Evolutionary conservation across 306 rosid species (phyloP).

Genomic region (Quercus variabilis): DNA sequence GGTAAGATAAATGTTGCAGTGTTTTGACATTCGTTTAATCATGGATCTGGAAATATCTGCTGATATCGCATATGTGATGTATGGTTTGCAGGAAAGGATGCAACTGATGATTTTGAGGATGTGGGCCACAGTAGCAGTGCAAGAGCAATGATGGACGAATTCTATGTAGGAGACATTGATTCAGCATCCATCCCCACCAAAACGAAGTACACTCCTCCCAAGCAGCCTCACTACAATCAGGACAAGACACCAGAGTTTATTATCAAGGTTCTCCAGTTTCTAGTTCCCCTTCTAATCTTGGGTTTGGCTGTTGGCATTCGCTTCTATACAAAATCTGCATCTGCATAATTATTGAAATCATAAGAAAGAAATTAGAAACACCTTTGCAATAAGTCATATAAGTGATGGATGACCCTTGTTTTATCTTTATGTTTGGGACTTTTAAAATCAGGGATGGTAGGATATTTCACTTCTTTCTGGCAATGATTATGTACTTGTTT

Average conservation of each 20-base stretch:
- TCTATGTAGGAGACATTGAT: slow-evolving; percentile 77
- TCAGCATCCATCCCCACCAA: slow-evolving; percentile 51
- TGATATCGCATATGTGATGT: slow-evolving; percentile 1
- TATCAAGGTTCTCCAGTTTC: slow-evolving; percentile 73
- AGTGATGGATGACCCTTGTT: slow-evolving; percentile 14
- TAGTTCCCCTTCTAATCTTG: slow-evolving; percentile 73
- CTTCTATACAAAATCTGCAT: slow-evolving; percentile 58
- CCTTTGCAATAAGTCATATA: slow-evolving; percentile 25
- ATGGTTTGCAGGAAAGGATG: slow-evolving; percentile 76
- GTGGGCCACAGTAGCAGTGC: slow-evolving; percentile 87
- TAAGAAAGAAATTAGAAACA: background rate
- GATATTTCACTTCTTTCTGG: slow-evolving; percentile 7
- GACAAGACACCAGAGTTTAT: slow-evolving; percentile 69
- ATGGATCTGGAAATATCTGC: slow-evolving; percentile 12
- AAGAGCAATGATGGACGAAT: slow-evolving; percentile 79
- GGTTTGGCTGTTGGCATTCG: slow-evolving; percentile 71
- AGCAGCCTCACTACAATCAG: slow-evolving; percentile 68
- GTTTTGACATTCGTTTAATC: background rate
- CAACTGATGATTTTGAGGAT: slow-evolving; percentile 76
- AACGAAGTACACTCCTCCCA: slow-evolving; percentile 61
- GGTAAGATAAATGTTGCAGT: slow-evolving; percentile 40
- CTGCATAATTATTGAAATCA: slow-evolving; percentile 28
- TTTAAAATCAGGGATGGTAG: slow-evolving; percentile 11
- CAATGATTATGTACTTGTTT: slow-evolving; percentile 26
- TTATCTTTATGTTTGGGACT: slow-evolving; percentile 7